A percentile compares a stretch with the other conserved stretches of the same genome.
These are phyloP conservation scores for Monilinia laxa DNA, from an alignment of 2,329 filamentous ascomycete species.

Conservation along the genomic window DNA sequence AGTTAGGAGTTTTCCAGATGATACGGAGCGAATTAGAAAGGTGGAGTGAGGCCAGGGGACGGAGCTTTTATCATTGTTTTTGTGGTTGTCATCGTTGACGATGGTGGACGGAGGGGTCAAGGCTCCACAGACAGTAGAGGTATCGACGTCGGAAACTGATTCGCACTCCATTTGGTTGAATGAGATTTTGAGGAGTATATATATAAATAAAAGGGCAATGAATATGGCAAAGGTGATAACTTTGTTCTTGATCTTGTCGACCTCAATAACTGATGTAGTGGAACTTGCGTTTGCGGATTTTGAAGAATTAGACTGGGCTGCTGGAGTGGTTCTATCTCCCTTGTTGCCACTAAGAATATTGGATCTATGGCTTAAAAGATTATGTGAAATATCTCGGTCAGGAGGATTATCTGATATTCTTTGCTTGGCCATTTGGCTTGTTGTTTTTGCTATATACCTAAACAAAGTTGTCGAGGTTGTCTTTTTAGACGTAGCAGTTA, in stretches of 20 bases:
- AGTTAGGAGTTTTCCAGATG: slow-evolving; percentile 11
- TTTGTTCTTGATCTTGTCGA: too few species aligned
- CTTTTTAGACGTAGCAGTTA: neutral
- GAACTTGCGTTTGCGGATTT: too few species aligned
- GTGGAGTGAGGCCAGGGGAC: slow-evolving; percentile 3
- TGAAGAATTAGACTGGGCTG: too few species aligned
- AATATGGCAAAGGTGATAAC: neutral
- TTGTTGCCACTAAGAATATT: too few species aligned
- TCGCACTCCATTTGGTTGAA: neutral
- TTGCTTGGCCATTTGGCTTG: neutral
- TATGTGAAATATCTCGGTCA: neutral
- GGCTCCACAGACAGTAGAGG: neutral
- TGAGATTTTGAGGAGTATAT: neutral
- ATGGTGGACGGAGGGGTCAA: neutral
- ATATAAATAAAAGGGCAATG: neutral
- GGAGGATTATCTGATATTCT: neutral
- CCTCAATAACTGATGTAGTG: too few species aligned
- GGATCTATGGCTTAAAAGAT: too few species aligned
- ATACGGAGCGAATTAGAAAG: slow-evolving; percentile 6
- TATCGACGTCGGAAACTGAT: slow-evolving; percentile 4
- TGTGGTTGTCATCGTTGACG: neutral
- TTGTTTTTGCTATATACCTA: neutral
- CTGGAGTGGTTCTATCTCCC: too few species aligned
- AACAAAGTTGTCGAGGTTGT: neutral
- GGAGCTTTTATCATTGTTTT: neutral